Evolutionary conservation across 129 eudicot species (phyloP).

Genomic region (Daucus carota): DNA sequence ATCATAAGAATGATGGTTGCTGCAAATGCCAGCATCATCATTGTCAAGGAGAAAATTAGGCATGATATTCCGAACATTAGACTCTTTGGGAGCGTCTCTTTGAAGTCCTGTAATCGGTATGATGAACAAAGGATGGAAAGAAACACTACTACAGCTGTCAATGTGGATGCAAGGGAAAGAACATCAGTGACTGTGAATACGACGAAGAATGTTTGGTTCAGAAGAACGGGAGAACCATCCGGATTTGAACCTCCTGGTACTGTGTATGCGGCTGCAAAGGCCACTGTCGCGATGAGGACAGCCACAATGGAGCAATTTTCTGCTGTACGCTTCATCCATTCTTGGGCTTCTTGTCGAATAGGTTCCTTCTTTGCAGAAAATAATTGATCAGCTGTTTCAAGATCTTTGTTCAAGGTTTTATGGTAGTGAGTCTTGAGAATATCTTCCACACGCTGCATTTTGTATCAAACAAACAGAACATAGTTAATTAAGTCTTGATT

Average conservation of each 20-base stretch:
- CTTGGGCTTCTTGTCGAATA: slow-evolving; percentile 24
- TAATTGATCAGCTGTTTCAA: slow-evolving; percentile 22
- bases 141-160: slow-evolving; percentile 29
- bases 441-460: slow-evolving; percentile 26
- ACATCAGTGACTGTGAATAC: slow-evolving; percentile 29
- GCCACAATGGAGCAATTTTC: slow-evolving; percentile 41
- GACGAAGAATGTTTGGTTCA: slow-evolving; percentile 13
- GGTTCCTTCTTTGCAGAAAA: slow-evolving; percentile 18
- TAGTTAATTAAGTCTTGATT: neutral
- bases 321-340: slow-evolving; percentile 32
- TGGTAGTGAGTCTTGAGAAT: slow-evolving; percentile 6
- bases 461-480: neutral
- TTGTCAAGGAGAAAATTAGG: slow-evolving; percentile 29
- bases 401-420: slow-evolving; percentile 15
- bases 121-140: slow-evolving; percentile 31
- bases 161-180: slow-evolving; percentile 26
- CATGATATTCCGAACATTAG: slow-evolving; percentile 21
- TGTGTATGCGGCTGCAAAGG: slow-evolving; percentile 41
- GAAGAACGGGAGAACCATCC: slow-evolving; percentile 26
- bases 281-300: slow-evolving; percentile 42
- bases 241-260: slow-evolving; percentile 30
- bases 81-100: slow-evolving; percentile 17
- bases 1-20: slow-evolving; percentile 33
- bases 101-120: slow-evolving; percentile 23
- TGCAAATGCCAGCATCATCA: slow-evolving; percentile 44